Evolutionary conservation across 2,329 filamentous ascomycete genomes (phyloP).

Genomic region (Zymoseptoria pseudotritici): DNA sequence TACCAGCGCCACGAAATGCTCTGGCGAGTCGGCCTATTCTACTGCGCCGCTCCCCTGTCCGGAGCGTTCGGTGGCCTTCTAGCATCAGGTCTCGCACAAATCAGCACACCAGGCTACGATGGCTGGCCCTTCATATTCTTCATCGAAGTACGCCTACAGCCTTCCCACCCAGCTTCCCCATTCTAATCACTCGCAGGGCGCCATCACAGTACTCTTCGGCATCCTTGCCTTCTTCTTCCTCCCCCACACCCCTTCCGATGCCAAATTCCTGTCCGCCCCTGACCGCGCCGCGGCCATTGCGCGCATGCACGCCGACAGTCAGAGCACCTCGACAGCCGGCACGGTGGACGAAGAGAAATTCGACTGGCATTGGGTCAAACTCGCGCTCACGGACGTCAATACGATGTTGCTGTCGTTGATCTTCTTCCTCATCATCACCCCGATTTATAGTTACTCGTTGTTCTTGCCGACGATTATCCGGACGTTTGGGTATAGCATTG

Average conservation of each 20-base stretch:
- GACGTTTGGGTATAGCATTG: constrained; percentile 34
- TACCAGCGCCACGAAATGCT: constrained; percentile 35
- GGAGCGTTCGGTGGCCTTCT: constrained; percentile 37
- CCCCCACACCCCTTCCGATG: constrained; percentile 45
- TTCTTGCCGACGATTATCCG: constrained; percentile 41
- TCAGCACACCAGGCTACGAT: constrained; percentile 31
- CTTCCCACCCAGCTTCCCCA: background rate
- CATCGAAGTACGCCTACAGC: constrained; percentile 7
- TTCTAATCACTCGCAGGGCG: constrained; percentile 40
- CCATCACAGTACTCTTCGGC: constrained; percentile 49
- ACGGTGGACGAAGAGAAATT: constrained; percentile 25
- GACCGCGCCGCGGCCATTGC: constrained; percentile 24
- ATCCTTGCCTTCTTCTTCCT: constrained; percentile 47
- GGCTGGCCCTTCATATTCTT: constrained; percentile 33
- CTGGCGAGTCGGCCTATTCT: constrained; percentile 31
- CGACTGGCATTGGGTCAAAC: constrained; percentile 22
- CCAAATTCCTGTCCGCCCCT: constrained; percentile 29
- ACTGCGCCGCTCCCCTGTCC: constrained; percentile 29
- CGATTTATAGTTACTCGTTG: constrained; percentile 37
- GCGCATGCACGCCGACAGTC: constrained; percentile 26
- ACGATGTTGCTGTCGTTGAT: constrained; percentile 24
- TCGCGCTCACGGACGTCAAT: constrained; percentile 27
- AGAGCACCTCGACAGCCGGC: constrained; percentile 15
- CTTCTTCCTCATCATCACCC: constrained; percentile 27
- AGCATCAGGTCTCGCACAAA: constrained; percentile 35